phyloP scores from a whole-genome alignment of 371 early-diverging fungal genomes.

The Vairimorpha necatrix region DNA sequence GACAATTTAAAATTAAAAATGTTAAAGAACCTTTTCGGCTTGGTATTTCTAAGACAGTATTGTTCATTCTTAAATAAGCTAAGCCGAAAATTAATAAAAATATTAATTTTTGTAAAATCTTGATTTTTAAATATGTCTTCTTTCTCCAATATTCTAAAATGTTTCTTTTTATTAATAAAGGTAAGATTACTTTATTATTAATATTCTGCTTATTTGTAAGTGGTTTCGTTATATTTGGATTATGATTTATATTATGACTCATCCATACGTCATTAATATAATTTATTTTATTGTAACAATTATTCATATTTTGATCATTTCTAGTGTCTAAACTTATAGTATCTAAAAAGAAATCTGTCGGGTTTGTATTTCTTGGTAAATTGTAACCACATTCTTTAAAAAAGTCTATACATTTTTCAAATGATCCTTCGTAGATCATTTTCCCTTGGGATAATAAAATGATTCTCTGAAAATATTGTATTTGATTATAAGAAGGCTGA shows the following conservation, averaged over 20 bases:
- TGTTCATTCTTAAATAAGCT: constrained; percentile 41
- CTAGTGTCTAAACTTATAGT: constrained; percentile 66
- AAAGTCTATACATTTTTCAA: constrained; percentile 63
- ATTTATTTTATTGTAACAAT: constrained; percentile 54
- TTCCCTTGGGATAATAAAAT: constrained; percentile 71
- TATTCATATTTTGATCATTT: constrained; percentile 46
- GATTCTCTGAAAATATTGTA: constrained; percentile 76
- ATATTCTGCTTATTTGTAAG: background rate
- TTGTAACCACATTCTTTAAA: constrained; percentile 69
- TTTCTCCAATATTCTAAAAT: constrained; percentile 62
- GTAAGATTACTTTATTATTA: background rate
- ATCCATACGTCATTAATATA: constrained; percentile 57
- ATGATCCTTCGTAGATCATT: constrained; percentile 46
- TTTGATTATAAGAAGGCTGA: constrained; percentile 84
- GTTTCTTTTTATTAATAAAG: constrained; percentile 61
- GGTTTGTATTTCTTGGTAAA: constrained; percentile 70
- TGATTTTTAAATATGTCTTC: constrained; percentile 54
- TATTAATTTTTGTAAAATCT: constrained; percentile 58
- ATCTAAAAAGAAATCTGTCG: constrained; percentile 72
- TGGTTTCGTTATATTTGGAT: background rate
- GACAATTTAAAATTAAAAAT: constrained; percentile 64
- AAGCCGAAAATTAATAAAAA: constrained; percentile 45
- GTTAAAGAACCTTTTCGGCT: constrained; percentile 65
- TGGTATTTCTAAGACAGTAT: constrained; percentile 62
- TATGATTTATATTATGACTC: background rate